Percentiles rank a stretch among this genome's conserved stretches.
These are phyloP conservation scores for Stereocaulon alpinum DNA, from an alignment of 495 filamentous ascomycete genomes.

Conservation along the genomic window DNA sequence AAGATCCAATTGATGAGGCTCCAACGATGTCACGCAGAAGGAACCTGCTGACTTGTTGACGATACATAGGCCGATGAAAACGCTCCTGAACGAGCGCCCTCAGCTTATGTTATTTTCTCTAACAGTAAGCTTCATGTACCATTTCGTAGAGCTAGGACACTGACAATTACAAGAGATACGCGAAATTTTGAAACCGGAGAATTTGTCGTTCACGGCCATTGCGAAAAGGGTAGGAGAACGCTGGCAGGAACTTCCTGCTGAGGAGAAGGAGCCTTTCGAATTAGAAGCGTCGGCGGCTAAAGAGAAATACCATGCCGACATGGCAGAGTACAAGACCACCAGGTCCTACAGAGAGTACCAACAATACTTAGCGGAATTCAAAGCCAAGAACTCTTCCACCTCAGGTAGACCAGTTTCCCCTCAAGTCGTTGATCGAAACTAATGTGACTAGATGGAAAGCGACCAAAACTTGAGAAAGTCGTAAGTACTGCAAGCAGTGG, in stretches of 20 bases:
- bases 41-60: slow-evolving; percentile 15
- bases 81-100: slow-evolving; percentile 66
- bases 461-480: slow-evolving; percentile 27
- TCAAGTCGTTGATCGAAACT: background rate
- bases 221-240: slow-evolving; percentile 71
- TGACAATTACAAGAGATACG: slow-evolving; percentile 46
- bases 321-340: slow-evolving; percentile 67
- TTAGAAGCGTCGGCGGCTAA: slow-evolving; percentile 56
- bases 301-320: slow-evolving; percentile 56
- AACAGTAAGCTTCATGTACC: slow-evolving; percentile 47
- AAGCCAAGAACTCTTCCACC: slow-evolving; percentile 43
- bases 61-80: slow-evolving; percentile 54
- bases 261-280: slow-evolving; percentile 61
- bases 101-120: slow-evolving; percentile 75
- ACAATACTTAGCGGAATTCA: slow-evolving; percentile 64
- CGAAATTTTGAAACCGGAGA: slow-evolving; percentile 60
- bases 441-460: slow-evolving; percentile 26
- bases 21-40: background rate
- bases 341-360: slow-evolving; percentile 47
- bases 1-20: background rate
- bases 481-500: slow-evolving; percentile 19
- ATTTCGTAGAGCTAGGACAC: background rate
- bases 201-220: slow-evolving; percentile 69
- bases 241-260: slow-evolving; percentile 58
- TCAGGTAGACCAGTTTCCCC: background rate